phyloP scores from a whole-genome alignment of 2,329 filamentous ascomycete genomes.

The Clarireedia monteithiana region DNA sequence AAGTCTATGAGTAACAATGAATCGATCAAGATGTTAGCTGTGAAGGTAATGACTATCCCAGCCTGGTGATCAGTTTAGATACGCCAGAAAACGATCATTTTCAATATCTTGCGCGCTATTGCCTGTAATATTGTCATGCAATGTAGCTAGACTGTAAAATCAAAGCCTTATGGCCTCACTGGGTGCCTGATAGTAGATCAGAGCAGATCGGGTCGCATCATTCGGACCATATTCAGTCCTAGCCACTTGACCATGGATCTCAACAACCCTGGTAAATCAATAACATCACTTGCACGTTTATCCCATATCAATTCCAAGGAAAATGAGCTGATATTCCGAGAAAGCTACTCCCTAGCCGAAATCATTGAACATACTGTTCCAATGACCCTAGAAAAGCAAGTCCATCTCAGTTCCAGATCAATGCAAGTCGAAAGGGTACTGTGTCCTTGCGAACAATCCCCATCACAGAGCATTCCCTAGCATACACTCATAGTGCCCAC shows the following conservation, averaged over 20 bases:
- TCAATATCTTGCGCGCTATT: too few relatives aligned
- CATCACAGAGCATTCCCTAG: constrained; percentile 5
- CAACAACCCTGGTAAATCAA: not conserved
- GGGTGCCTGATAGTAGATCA: too few relatives aligned
- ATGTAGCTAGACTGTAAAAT: too few relatives aligned
- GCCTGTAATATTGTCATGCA: too few relatives aligned
- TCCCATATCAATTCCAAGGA: not conserved
- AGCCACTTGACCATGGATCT: not conserved
- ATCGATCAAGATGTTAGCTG: too few relatives aligned
- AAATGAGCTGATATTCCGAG: constrained; percentile 9
- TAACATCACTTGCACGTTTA: not conserved
- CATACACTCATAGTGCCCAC: constrained; percentile 4
- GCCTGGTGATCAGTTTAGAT: too few relatives aligned
- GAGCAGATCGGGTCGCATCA: too few relatives aligned
- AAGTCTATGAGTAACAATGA: too few relatives aligned
- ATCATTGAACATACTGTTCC: constrained; percentile 2
- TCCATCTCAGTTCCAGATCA: constrained; percentile 8
- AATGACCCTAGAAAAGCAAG: constrained; percentile 3
- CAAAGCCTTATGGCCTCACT: too few relatives aligned
- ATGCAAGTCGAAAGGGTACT: constrained; percentile 4
- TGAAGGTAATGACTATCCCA: too few relatives aligned
- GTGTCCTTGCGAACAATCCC: constrained; percentile 2
- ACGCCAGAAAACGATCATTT: too few relatives aligned
- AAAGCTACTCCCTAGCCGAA: constrained; percentile 8
- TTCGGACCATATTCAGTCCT: not conserved